phyloP scores from a whole-genome alignment of 805 yeast genomes.

The Ascoidea tarda region DNA sequence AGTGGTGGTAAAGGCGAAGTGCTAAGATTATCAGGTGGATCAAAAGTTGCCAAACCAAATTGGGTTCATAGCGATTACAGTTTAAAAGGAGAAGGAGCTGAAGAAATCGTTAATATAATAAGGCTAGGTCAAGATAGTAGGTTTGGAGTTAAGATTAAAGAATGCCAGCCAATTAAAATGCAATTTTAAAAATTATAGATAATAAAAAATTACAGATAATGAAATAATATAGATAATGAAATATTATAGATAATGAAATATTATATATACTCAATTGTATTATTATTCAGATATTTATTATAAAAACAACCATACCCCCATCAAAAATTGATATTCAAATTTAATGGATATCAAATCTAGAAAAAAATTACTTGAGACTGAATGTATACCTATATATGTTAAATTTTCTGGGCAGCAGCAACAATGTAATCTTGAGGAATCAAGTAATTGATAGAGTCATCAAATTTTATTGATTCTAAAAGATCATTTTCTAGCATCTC shows the following conservation, averaged over 20 bases:
- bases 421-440: background rate
- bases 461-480: background rate
- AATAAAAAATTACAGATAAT: too few relatives aligned
- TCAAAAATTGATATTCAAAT: too few relatives aligned
- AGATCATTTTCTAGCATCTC: background rate
- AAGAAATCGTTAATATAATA: conserved; percentile 39
- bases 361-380: too few relatives aligned
- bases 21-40: conserved; percentile 73
- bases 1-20: conserved; percentile 30
- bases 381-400: too few relatives aligned
- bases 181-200: background rate
- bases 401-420: background rate
- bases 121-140: conserved; percentile 50
- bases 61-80: conserved; percentile 80
- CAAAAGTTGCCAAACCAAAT: conserved; percentile 51
- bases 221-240: too few relatives aligned
- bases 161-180: conserved; percentile 41
- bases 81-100: conserved; percentile 32
- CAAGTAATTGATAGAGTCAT: background rate
- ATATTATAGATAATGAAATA: too few relatives aligned
- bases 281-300: too few relatives aligned
- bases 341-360: too few relatives aligned
- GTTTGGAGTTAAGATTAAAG: conserved; percentile 54
- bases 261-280: too few relatives aligned
- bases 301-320: too few relatives aligned